Evolutionary conservation across 352 stramenopile species (phyloP), one percentile per base, ranked within the genome.

Genomic region (Pilasporangium apinafurcum): DNA sequence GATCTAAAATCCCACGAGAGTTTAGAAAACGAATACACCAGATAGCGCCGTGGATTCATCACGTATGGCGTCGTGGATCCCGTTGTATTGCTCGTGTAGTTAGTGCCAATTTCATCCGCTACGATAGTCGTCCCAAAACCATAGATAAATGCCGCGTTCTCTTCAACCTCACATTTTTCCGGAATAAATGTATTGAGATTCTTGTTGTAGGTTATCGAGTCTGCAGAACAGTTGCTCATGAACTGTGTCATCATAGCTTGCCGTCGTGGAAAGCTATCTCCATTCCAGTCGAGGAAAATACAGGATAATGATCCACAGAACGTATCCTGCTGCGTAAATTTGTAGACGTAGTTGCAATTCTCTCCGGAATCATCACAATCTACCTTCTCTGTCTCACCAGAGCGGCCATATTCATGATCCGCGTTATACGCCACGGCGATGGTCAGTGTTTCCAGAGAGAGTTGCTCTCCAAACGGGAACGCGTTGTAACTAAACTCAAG

Each of bases 1-100:
- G 47, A 27, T 16, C 63, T 48, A 30, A 62, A 69, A 21, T 26
- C 53, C 69, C 69, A 82, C 9, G 55, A 64, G 12, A 82, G 37
- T 17, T 59, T 68, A 3, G 51, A 60, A 17, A 76, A 62, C 18
- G 63, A 67, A 17, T 77, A 28, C n/a, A 41, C 14, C 4, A 76
- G 42, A 12, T 42, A 56, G 8, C 57, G 50, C 6, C 35, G 37
- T 14, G 49, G 49, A 25, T 57, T 57, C 35, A 35, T 35, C 4
- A 30, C 43, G 2, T 37, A 57, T 7, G 49, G 41, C 17, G 0
- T 30, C 17, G 14, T 39, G 38, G 8, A 31, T 5, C 22, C n/a
- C n/a, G 46, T 30, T 16, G 28, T 22, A 13, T 28, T 40, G 12
- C 18, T 12, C 9, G 13, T 10, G 21, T 41, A 21, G 13, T 18